Evolutionary conservation across 2,329 filamentous ascomycete genomes (phyloP), one percentile per base, ranked within the genome.

Genomic region (Cercospora berteroae): DNA sequence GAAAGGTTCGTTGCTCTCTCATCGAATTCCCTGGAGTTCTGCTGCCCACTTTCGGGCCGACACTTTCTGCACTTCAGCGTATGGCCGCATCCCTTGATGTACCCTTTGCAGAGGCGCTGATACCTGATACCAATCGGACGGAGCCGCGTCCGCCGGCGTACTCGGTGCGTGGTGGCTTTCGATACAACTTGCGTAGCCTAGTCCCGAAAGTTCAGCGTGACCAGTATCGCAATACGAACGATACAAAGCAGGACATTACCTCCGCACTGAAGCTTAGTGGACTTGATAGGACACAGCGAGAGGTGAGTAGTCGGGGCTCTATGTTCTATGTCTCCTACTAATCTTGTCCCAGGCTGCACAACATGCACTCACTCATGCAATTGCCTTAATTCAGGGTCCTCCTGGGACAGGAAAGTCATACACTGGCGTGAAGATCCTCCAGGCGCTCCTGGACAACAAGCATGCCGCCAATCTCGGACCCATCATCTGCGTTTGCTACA

Each of bases 341-440:
- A 36, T 36, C 5, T 13, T 36, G 12, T 36, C 12, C 33, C 12
- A 36, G 0, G 88, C 89, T 1, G 74, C 93, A 0, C 68, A 86
- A 2, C 76, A 82, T 16, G 86, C 86, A 0, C 71, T 93, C 0
- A 79, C 75, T 0, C 83, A 83, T 7, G 77, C 79, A 0, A 76
- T 92, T 0, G 87, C 86, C 58, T 75, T 89, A 0, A 90, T 93
- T 1, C 90, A 92, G 79, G 90, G 90, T 0, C 91, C 91, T 1
- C 91, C 90, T 71, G 90, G 87, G 0, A 93, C 90, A 0, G 76
- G 89, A 0, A 94, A 94, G 71, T 92, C 89, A 0, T 91, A 91
- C 69, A 84, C 92, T 2, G 91, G 91, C 0, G 87, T 89, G 0
- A 78, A 90, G 2, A 80, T 89, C 1, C 84, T 86, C 0, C 88